Evolutionary conservation across 805 yeast genomes (phyloP).

Genomic region (Teunomyces tritomae): DNA sequence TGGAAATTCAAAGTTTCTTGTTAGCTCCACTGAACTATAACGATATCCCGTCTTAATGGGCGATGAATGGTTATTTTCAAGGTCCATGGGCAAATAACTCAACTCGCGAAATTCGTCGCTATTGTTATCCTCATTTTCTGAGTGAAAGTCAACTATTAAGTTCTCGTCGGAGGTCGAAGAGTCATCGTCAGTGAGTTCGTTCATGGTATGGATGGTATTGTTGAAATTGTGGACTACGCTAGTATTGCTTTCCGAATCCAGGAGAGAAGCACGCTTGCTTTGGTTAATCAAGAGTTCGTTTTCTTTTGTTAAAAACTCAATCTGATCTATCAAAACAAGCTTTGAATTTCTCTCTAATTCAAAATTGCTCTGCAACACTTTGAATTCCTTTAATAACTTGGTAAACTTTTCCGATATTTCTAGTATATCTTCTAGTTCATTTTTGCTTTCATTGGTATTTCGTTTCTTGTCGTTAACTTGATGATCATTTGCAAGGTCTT

Average conservation of each 20-base stretch:
- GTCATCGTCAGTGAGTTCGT: constrained; percentile 17
- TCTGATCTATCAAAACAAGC: constrained; percentile 51
- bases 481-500: constrained; percentile 5
- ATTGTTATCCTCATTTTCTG: constrained; percentile 4
- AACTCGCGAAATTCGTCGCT: constrained; percentile 15
- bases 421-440: constrained; percentile 10
- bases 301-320: constrained; percentile 47
- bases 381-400: constrained; percentile 32
- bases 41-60: constrained; percentile 18
- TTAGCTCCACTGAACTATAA: constrained; percentile 20
- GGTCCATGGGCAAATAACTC: constrained; percentile 22
- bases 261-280: constrained; percentile 8
- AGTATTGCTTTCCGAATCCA: constrained; percentile 4
- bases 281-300: constrained; percentile 14
- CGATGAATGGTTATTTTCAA: constrained; percentile 23
- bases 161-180: constrained; percentile 3
- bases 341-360: constrained; percentile 55
- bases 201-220: constrained; percentile 20
- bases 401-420: constrained; percentile 26
- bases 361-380: constrained; percentile 46
- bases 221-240: constrained; percentile 6
- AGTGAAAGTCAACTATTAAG: neutral
- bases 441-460: neutral
- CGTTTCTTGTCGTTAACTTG: constrained; percentile 4
- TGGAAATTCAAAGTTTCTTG: constrained; percentile 28